Evolutionary conservation across 2,329 filamentous ascomycete species (phyloP).

Genomic region (Trichoderma sp.): DNA sequence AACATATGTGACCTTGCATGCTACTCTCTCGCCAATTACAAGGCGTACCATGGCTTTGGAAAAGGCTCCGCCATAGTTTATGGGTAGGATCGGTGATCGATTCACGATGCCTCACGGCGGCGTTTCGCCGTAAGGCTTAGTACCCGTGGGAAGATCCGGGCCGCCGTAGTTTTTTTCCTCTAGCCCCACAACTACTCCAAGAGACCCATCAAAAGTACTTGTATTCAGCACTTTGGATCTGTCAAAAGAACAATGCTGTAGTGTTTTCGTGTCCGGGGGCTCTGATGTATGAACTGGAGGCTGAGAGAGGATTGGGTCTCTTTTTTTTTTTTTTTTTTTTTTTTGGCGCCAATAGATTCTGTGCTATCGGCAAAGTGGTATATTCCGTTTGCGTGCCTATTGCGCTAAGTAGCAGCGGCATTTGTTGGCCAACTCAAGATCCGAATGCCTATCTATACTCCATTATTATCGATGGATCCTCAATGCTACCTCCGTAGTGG

Average conservation of each 20-base stretch:
- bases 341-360: neutral
- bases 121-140: conserved; percentile 8
- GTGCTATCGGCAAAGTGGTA: conserved; percentile 3
- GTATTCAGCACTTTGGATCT: neutral
- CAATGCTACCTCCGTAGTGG: neutral
- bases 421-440: neutral
- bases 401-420: neutral
- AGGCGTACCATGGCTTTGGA: conserved; percentile 13
- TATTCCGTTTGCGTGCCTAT: neutral
- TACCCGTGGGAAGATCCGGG: conserved; percentile 9
- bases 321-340: neutral
- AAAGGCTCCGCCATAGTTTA: conserved; percentile 16
- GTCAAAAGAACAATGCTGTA: neutral
- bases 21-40: conserved; percentile 23
- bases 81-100: conserved; percentile 18
- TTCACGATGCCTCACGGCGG: conserved; percentile 13
- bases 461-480: neutral
- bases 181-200: neutral
- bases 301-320: neutral
- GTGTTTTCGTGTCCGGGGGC: neutral
- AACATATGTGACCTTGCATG: conserved; percentile 24
- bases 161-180: neutral
- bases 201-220: neutral
- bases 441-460: neutral
- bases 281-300: neutral